Conservation (phyloP, 1,139 yeast species). For the Wickerhamomyces sp. region DNA sequence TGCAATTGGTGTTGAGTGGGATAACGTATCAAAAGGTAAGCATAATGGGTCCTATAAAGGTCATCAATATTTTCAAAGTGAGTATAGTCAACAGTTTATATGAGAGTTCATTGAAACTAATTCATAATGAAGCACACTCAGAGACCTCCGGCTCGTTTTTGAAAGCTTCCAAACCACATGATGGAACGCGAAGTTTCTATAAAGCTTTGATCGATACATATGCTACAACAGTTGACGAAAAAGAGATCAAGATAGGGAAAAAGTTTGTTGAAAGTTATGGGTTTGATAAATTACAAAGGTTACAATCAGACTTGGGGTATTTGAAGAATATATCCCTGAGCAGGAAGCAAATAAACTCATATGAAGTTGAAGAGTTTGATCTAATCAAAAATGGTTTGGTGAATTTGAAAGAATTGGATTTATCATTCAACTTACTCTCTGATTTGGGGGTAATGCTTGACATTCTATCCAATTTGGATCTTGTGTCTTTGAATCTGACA, state of each 20-base stretch:
- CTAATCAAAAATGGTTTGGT: slow-evolving; percentile 2
- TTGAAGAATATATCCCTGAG: slow-evolving; percentile 50
- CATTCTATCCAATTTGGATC: slow-evolving; percentile 30
- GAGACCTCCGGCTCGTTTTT: slow-evolving; percentile 61
- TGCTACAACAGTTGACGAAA: slow-evolving; percentile 26
- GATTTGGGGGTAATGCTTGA: slow-evolving; percentile 35
- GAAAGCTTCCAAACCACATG: slow-evolving; percentile 38
- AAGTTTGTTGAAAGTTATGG: slow-evolving; percentile 63
- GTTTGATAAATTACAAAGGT: slow-evolving; percentile 46
- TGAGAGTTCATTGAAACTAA: too few relatives aligned
- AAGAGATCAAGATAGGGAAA: slow-evolving; percentile 36
- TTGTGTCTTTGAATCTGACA: slow-evolving; percentile 48
- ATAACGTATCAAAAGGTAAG: slow-evolving; percentile 48
- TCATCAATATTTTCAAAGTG: slow-evolving; percentile 36
- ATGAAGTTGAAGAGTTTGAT: slow-evolving; percentile 5
- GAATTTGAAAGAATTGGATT: slow-evolving; percentile 43
- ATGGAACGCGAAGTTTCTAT: slow-evolving; percentile 31
- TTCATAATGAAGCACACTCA: neutral
- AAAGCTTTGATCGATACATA: slow-evolving; percentile 50
- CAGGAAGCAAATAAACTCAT: slow-evolving; percentile 29
- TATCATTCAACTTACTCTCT: slow-evolving; percentile 56
- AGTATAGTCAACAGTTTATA: neutral
- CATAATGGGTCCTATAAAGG: slow-evolving; percentile 49
- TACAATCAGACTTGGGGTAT: slow-evolving; percentile 42
- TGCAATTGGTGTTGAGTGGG: slow-evolving; percentile 90